phyloP scores from a whole-genome alignment of 441 rosid species.

The Gossypium laxum region DNA sequence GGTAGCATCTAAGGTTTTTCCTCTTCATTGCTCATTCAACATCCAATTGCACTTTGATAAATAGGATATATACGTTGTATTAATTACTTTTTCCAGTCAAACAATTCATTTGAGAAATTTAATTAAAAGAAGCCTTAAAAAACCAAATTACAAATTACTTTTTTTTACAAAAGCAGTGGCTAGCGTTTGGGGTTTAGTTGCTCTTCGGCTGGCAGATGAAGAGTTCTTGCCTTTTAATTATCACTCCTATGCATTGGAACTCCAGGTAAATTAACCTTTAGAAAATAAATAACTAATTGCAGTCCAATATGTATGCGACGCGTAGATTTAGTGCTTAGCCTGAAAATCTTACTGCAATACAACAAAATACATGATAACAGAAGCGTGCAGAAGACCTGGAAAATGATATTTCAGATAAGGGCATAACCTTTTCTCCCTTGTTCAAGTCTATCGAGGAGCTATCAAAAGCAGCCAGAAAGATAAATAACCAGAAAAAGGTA shows the following conservation, averaged over 20 bases:
- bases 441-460: constrained; percentile 51
- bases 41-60: not conserved
- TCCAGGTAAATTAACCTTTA: constrained; percentile 37
- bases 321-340: not conserved
- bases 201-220: constrained; percentile 72
- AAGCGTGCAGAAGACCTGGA: constrained; percentile 43
- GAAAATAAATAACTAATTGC: not conserved
- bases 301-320: not conserved
- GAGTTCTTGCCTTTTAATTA: constrained; percentile 68
- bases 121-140: not conserved
- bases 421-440: constrained; percentile 38
- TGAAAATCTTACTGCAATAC: constrained; percentile 5
- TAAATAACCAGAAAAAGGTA: constrained; percentile 51
- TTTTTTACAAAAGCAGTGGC: constrained; percentile 29
- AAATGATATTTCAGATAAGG: constrained; percentile 29
- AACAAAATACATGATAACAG: constrained; percentile 27
- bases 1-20: not conserved
- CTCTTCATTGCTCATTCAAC: not conserved
- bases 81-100: not conserved
- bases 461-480: constrained; percentile 40
- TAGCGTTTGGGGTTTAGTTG: constrained; percentile 63
- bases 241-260: constrained; percentile 52
- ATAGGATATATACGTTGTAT: not conserved
- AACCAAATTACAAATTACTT: not conserved
- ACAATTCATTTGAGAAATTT: not conserved